These are phyloP conservation scores for Annulohypoxylon bovei DNA, from an alignment of 495 filamentous ascomycete genomes.

Conservation along the genomic window DNA sequence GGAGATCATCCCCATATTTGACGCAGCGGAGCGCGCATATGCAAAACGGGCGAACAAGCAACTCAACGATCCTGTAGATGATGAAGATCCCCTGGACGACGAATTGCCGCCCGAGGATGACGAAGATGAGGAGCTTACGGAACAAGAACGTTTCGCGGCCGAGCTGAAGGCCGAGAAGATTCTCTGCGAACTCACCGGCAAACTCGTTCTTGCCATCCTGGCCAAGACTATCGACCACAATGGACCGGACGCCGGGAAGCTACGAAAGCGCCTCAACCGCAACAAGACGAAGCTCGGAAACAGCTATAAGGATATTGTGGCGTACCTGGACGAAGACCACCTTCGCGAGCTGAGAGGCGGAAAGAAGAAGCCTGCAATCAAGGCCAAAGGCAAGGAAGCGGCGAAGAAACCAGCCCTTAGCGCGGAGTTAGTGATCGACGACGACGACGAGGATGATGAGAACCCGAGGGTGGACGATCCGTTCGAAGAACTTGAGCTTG, in stretches of 20 bases:
- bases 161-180: conserved; percentile 80
- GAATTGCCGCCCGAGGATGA: conserved; percentile 68
- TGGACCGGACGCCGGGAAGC: conserved; percentile 65
- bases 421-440: conserved; percentile 58
- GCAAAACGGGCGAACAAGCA: conserved; percentile 73
- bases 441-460: conserved; percentile 64
- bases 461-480: conserved; percentile 50
- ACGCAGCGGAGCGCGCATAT: conserved; percentile 75
- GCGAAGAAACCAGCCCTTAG: conserved; percentile 55
- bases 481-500: conserved; percentile 53
- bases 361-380: conserved; percentile 56
- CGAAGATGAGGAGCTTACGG: conserved; percentile 64
- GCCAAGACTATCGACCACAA: conserved; percentile 75
- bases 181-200: conserved; percentile 84
- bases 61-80: conserved; percentile 71
- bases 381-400: conserved; percentile 59
- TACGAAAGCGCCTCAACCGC: conserved; percentile 70
- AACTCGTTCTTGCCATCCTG: conserved; percentile 80
- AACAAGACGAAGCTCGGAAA: conserved; percentile 74
- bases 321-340: conserved; percentile 73
- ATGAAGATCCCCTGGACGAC: conserved; percentile 70
- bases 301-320: conserved; percentile 81
- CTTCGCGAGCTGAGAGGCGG: conserved; percentile 47
- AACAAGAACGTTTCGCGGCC: conserved; percentile 64
- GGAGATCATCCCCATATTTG: conserved; percentile 77